Base-by-base conservation (phyloP, 148 eudicot species). In the Cornus florida region DNA sequence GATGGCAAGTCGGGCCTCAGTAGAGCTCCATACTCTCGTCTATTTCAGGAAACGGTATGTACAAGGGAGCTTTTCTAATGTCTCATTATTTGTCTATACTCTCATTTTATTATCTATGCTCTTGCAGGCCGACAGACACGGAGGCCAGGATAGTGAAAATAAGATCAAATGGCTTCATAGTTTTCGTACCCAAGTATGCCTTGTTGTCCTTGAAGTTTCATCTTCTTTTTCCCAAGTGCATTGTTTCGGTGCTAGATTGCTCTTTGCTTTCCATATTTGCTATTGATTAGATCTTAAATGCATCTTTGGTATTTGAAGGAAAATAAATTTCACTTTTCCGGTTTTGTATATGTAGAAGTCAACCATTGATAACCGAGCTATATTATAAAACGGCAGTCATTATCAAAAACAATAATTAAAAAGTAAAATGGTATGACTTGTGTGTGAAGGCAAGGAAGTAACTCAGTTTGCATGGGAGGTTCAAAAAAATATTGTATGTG, bases 131-230 rank as follows among this genome's bases (percentile, higher is more conserved):
- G 10, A 89, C 94, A 1, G 97, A 92, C 82, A 89, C 98, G 9
- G 98, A 96, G 79, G 99, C 94, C 77, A 92, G 98, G 94, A 92
- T 96, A 67, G 91, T 96, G 79, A 93, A 96, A 84, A 87, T 96
- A 80, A 86, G 98, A 82, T 86, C 97, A 22, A 96, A 96, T 78
- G 99, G 99, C 71, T 96, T 96, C 83, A 96, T 96, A 78, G 98
- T 93, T 57, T 96, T 96, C 76, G 94, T 96, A 72, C 99, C 99
- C 85, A 90, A 93, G 99, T 96, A 93, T 50, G 95, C 43, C 24
- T 75, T 60, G 70, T 68, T 19, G 41, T 72, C 81, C 50, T 68
- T 81, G 7, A 72, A 41, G 43, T 24, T n/a, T 1, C n/a, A 6
- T 50, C 70, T 17, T 57, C 56, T 77, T 6, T 67, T 75, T 69